Base-by-base conservation (phyloP, 148 eudicot species). In the Camellia lanceoleosa region DNA sequence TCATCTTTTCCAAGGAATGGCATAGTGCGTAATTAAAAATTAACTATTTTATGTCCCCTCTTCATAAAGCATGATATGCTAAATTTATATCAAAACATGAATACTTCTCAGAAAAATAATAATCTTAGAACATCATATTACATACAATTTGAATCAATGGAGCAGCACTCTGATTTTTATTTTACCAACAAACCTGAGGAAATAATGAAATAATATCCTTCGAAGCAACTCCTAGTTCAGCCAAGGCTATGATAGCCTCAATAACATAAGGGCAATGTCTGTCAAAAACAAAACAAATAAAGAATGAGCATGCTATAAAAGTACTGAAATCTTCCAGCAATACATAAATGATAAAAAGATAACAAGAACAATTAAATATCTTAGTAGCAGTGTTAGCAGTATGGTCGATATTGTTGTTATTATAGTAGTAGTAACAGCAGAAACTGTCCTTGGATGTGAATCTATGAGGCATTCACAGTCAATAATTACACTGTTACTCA, bases 221-320 rank as follows among this genome's bases (percentile, higher is more conserved):
- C 14, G 93, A 89, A 71, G 90, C 80, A 82, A 88, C 87, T 75
- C 97, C 95, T 71, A 94, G 86, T 77, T 92, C 97, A 80, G 98
- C 95, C 87, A 94, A 88, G 41, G 98, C 93, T 68, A 83, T 84
- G 82, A 94, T 87, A 74, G 97, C 98, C 86, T 94, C 98, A 80
- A 94, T 79, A 65, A 89, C 80, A 77, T 84, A 94, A 61, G 98
- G 97, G 68, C 91, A 94, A 75, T 89, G 87, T 81, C 98, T 94
- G 88, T 75, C 58, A 81, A 71, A 79, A 77, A 54, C 51, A 56
- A 67, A 38, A 18, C 72, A 78, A 64, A 64, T 3, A 75, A 5
- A 70, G 43, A 65, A 77, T 7, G 9, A 71, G 63, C 71, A 77
- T 38, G 13, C 3, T 13, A 41, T 46, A 46, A 20, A 14, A 42